Conservation (phyloP, 1,284 basidiomycete genomes). For the Anthracocystis panici-leucophaei region DNA sequence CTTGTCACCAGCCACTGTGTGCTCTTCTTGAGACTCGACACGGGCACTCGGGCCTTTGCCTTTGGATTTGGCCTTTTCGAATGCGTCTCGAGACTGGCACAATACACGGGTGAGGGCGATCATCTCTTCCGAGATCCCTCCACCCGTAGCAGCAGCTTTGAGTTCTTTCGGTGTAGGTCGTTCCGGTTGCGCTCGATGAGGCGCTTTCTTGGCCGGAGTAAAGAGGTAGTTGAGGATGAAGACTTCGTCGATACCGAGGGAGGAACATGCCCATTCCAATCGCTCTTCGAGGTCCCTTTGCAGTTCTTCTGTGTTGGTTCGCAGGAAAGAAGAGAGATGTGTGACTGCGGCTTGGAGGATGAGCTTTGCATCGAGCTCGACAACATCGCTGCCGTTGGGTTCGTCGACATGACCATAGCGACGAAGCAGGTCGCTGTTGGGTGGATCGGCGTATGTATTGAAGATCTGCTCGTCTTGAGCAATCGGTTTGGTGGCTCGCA, state of each 20-base stretch:
- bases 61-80: slow-evolving; percentile 77
- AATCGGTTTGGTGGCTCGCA: slow-evolving; percentile 84
- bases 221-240: slow-evolving; percentile 62
- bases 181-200: slow-evolving; percentile 48
- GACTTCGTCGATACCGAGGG: slow-evolving; percentile 62
- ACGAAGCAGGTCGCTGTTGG: slow-evolving; percentile 92
- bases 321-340: slow-evolving; percentile 13
- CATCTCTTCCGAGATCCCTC: slow-evolving; percentile 76
- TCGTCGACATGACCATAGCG: slow-evolving; percentile 94
- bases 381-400: slow-evolving; percentile 87
- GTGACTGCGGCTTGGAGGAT: slow-evolving; percentile 73
- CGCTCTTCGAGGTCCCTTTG: slow-evolving; percentile 39
- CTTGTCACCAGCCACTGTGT: slow-evolving; percentile 5
- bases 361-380: slow-evolving; percentile 85
- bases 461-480: slow-evolving; percentile 84
- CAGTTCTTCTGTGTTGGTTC: slow-evolving; percentile 12
- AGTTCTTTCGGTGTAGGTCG: slow-evolving; percentile 37
- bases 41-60: slow-evolving; percentile 83
- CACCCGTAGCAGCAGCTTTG: slow-evolving; percentile 70
- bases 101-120: slow-evolving; percentile 81
- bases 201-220: slow-evolving; percentile 42
- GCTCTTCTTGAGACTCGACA: slow-evolving; percentile 71
- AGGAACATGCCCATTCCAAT: slow-evolving; percentile 59
- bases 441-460: slow-evolving; percentile 95
- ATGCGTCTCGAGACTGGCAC: slow-evolving; percentile 75